Percentiles rank a stretch among this genome's conserved stretches.
Evolutionary conservation across 352 stramenopile species (phyloP).

Genomic region (Phytophthora colocasiae): DNA sequence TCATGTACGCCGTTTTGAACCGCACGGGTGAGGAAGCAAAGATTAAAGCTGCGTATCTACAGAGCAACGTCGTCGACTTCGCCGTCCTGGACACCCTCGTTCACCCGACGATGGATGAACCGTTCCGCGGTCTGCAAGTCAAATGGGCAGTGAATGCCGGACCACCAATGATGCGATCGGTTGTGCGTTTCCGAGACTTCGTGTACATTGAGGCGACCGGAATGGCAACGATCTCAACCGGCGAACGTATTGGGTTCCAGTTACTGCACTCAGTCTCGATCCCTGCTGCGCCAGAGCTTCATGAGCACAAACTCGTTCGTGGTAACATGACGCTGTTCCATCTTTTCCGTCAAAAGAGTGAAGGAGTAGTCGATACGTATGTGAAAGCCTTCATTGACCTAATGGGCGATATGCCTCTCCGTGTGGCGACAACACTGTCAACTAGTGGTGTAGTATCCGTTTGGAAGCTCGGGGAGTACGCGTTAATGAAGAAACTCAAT

Average conservation of each 20-base stretch:
- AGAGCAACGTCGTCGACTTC: conserved; percentile 53
- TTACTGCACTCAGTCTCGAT: conserved; percentile 44
- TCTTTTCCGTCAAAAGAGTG: conserved; percentile 54
- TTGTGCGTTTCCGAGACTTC: conserved; percentile 64
- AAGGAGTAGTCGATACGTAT: conserved; percentile 47
- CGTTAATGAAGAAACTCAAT: conserved; percentile 45
- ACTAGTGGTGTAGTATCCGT: conserved; percentile 43
- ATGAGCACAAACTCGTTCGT: conserved; percentile 52
- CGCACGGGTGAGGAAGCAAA: conserved; percentile 35
- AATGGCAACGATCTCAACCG: conserved; percentile 42
- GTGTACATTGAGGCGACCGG: conserved; percentile 64
- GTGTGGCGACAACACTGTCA: conserved; percentile 35
- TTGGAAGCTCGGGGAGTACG: conserved; percentile 41
- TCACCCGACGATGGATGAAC: conserved; percentile 41
- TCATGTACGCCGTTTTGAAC: conserved; percentile 47
- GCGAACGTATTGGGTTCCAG: conserved; percentile 53
- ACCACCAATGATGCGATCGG: conserved; percentile 44
- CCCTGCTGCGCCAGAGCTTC: conserved; percentile 35
- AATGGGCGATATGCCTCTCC: conserved; percentile 45
- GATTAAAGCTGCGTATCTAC: conserved; percentile 42
- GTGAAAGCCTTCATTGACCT: conserved; percentile 49
- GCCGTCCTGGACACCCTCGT: conserved; percentile 50
- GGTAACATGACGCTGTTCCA: conserved; percentile 60
- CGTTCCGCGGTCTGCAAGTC: conserved; percentile 52
- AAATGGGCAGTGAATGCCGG: conserved; percentile 67